Conservation (phyloP, 148 eudicot genomes). For the Simmondsia chinensis region DNA sequence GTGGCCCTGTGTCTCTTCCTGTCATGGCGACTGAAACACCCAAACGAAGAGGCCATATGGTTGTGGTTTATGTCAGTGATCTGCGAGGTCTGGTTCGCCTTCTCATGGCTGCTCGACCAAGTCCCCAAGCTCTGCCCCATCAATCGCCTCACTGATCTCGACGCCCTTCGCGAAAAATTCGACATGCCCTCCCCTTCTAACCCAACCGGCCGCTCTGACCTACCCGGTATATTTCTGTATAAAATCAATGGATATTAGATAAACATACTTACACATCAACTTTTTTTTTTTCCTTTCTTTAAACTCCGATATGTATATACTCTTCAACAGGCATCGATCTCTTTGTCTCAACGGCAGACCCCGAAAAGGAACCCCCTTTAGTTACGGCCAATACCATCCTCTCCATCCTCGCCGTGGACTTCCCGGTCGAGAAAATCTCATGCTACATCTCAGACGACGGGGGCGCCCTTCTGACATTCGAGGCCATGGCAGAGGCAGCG, state of each 20-base stretch:
- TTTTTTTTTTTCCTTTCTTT: too few relatives aligned
- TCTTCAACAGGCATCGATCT: too few relatives aligned
- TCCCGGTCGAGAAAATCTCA: constrained; percentile 71
- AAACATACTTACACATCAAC: too few relatives aligned
- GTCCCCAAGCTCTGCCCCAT: constrained; percentile 67
- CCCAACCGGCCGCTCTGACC: constrained; percentile 79
- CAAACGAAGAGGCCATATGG: constrained; percentile 77
- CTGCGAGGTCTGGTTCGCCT: constrained; percentile 79
- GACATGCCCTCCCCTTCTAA: constrained; percentile 63
- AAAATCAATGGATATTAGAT: too few relatives aligned
- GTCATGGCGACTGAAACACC: constrained; percentile 61
- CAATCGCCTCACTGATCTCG: constrained; percentile 52
- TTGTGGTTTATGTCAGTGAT: constrained; percentile 71
- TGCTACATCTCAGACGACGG: constrained; percentile 88
- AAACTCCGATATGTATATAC: too few relatives aligned
- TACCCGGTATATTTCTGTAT: too few relatives aligned
- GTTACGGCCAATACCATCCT: constrained; percentile 79
- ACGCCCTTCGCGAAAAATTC: constrained; percentile 57
- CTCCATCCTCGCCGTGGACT: constrained; percentile 67
- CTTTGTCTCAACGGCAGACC: constrained; percentile 87
- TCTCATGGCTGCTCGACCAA: constrained; percentile 86
- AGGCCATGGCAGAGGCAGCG: constrained; percentile 89
- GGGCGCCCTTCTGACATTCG: constrained; percentile 73
- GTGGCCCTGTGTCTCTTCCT: constrained; percentile 49
- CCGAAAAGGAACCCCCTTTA: constrained; percentile 83